Conservation (phyloP, 1,284 basidiomycete species). For the Naganishia cerealis region DNA sequence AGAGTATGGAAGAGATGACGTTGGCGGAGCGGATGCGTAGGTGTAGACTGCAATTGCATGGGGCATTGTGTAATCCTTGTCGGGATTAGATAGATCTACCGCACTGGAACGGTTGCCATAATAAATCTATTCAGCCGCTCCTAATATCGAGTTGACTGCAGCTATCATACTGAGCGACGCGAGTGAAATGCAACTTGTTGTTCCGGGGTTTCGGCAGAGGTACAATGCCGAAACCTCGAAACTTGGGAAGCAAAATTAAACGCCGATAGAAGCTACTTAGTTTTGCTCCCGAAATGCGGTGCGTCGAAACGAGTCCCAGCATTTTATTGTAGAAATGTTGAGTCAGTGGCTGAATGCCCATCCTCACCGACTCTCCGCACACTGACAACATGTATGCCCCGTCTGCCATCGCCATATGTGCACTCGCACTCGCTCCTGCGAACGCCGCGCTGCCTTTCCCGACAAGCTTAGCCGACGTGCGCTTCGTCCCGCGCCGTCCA, state of each 20-base stretch:
- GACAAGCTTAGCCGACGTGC: background rate
- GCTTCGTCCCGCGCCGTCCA: background rate
- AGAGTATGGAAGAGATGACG: slow-evolving; percentile 26
- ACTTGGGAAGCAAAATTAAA: background rate
- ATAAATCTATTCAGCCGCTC: too few species aligned
- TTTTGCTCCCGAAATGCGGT: background rate
- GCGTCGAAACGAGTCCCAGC: background rate
- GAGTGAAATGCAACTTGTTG: too few species aligned
- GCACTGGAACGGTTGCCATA: too few species aligned
- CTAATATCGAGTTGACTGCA: background rate
- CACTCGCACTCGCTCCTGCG: background rate
- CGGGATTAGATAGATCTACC: background rate
- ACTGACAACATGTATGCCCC: background rate
- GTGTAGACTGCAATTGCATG: background rate
- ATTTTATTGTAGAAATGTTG: background rate
- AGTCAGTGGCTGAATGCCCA: background rate
- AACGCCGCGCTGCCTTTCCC: background rate
- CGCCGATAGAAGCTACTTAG: background rate
- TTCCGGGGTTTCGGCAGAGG: too few species aligned
- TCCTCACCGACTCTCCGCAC: background rate
- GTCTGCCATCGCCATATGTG: background rate
- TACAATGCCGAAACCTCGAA: background rate
- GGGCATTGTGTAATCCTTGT: background rate
- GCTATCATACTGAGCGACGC: too few species aligned
- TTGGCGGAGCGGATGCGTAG: slow-evolving; percentile 25